Base-by-base conservation (phyloP, 2,329 filamentous ascomycete genomes). In the Teratosphaeria pseudoeucalypti region DNA sequence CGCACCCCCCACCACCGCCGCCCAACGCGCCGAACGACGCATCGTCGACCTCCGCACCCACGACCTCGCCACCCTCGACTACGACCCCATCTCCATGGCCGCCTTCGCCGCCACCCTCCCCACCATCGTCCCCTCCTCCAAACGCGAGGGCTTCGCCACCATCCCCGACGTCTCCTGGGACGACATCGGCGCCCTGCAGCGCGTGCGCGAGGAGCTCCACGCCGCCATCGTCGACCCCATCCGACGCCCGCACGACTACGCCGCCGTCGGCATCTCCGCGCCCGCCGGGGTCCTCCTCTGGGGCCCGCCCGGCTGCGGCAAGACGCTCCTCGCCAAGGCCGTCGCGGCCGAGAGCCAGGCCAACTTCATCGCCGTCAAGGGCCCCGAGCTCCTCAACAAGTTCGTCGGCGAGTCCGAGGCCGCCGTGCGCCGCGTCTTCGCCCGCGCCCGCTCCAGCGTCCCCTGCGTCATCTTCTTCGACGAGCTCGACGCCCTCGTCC, bases 391-490 rank as follows among this genome's bases (percentile, higher is more conserved):
- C 10, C 82, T 99, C 54, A 97, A 97, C 79, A 99, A 97, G 71
- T 99, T 92, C 72, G 92, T 99, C 10, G 94, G 94, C 65, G 94
- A 99, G 75, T 95, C 90, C 6, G 94, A 99, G 76, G 87, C 92
- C 11, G 90, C 92, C 0, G 88, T 99, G 1, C 86, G 94, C 26
- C 90, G 95, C 72, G 88, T 97, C 0, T 99, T 99, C 74, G 84
- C 86, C 64, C 87, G 92, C 16, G 94, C 94, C 0, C 84, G 92
- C 57, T 88, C 88, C 0, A 92, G 88, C 7, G 83, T 91, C 0
- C 94, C 94, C 0, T 97, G 92, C 71, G 90, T 99, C 58, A 86
- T 99, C 60, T 97, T 99, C 82, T 97, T 99, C 71, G 94, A 99
- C 72, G 94, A 99, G 76, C 82, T 99, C 57, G 94, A 99, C 74